Conservation (phyloP, 345 rosid genomes). For the Bretschneidera sinensis region DNA sequence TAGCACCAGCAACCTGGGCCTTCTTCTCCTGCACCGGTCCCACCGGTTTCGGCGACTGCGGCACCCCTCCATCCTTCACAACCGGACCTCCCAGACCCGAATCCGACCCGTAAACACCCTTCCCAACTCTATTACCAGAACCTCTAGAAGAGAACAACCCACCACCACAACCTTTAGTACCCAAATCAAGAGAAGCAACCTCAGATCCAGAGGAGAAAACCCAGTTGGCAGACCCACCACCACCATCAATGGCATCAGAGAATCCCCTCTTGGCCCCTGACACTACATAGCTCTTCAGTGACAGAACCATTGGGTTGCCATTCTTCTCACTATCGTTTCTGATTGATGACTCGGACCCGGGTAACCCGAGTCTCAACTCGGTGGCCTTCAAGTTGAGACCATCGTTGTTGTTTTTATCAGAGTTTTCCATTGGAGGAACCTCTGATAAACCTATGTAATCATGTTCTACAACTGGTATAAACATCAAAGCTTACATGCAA, state of each 20-base stretch:
- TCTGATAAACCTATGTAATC: constrained; percentile 53
- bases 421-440: constrained; percentile 44
- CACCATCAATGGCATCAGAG: constrained; percentile 44
- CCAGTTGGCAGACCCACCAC: constrained; percentile 41
- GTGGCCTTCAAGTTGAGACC: constrained; percentile 58
- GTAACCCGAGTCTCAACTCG: constrained; percentile 77
- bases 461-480: constrained; percentile 39
- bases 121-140: too few species aligned
- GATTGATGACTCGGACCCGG: constrained; percentile 62
- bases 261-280: constrained; percentile 60
- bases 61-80: constrained; percentile 34
- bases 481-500: constrained; percentile 22
- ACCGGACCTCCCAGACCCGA: constrained; percentile 20
- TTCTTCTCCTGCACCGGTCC: constrained; percentile 38
- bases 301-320: constrained; percentile 10
- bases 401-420: constrained; percentile 23
- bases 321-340: constrained; percentile 29
- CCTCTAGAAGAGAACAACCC: constrained; percentile 24
- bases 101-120: constrained; percentile 18
- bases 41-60: constrained; percentile 28
- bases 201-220: constrained; percentile 42
- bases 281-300: constrained; percentile 35
- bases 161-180: constrained; percentile 10
- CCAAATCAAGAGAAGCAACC: constrained; percentile 22
- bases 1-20: constrained; percentile 16